Percentiles rank a stretch among this genome's conserved stretches.
Evolutionary conservation across 495 filamentous ascomycete genomes (phyloP).

Genomic region (Xylaria telfairii): DNA sequence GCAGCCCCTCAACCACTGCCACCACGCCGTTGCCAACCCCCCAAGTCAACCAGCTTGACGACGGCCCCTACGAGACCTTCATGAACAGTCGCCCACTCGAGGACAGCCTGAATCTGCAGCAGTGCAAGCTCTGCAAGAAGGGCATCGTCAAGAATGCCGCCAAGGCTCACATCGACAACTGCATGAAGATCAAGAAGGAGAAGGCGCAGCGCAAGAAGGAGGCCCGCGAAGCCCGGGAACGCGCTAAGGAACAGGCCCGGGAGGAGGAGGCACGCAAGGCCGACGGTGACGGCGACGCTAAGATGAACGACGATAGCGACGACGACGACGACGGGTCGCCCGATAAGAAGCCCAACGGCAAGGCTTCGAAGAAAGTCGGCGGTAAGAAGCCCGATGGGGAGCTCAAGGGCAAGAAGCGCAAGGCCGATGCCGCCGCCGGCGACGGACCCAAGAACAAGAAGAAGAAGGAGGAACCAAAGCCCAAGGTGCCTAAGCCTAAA

Average conservation of each 20-base stretch:
- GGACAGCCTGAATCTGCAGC: slow-evolving; percentile 67
- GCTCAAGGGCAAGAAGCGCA: slow-evolving; percentile 90
- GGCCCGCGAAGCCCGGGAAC: slow-evolving; percentile 74
- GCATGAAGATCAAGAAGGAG: slow-evolving; percentile 75
- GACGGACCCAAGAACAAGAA: slow-evolving; percentile 84
- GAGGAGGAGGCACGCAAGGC: slow-evolving; percentile 65
- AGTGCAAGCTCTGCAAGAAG: slow-evolving; percentile 86
- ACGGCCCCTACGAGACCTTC: slow-evolving; percentile 71
- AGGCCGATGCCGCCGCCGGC: slow-evolving; percentile 79
- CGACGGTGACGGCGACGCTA: slow-evolving; percentile 58
- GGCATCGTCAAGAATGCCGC: slow-evolving; percentile 66
- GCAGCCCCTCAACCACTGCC: slow-evolving; percentile 51
- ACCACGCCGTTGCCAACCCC: slow-evolving; percentile 53
- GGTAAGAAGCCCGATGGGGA: slow-evolving; percentile 69
- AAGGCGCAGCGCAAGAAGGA: slow-evolving; percentile 80
- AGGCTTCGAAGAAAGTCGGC: slow-evolving; percentile 75
- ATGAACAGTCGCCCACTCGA: slow-evolving; percentile 75
- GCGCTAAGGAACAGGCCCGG: slow-evolving; percentile 62
- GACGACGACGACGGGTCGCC: slow-evolving; percentile 70
- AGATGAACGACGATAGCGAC: slow-evolving; percentile 82
- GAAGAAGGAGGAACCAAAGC: slow-evolving; percentile 94
- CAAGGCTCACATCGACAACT: slow-evolving; percentile 70
- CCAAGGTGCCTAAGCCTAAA: slow-evolving; percentile 86
- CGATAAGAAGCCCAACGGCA: slow-evolving; percentile 51
- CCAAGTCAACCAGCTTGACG: slow-evolving; percentile 76